A percentile compares a stretch with the other conserved stretches of the same genome.
Evolutionary conservation across 129 eudicot species (phyloP).

Genomic region (Dittrichia graveolens): DNA sequence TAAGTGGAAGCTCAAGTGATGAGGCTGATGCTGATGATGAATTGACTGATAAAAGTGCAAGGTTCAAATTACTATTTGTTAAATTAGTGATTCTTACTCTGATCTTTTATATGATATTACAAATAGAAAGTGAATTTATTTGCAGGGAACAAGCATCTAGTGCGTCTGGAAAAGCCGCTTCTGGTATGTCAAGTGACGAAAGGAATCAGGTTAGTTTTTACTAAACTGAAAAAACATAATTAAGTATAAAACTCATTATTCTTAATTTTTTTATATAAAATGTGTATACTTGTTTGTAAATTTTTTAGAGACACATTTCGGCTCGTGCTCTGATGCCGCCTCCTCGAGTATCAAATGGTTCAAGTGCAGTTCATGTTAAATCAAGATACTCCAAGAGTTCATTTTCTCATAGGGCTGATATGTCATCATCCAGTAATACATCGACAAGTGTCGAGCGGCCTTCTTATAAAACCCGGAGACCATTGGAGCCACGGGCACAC

Average conservation of each 20-base stretch:
- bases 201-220: slow-evolving; percentile 62
- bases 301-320: slow-evolving; percentile 60
- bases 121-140: background rate
- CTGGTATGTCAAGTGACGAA: slow-evolving; percentile 94
- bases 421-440: slow-evolving; percentile 59
- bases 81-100: background rate
- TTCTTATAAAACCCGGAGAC: slow-evolving; percentile 47
- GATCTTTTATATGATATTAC: background rate
- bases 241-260: background rate
- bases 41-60: slow-evolving; percentile 87
- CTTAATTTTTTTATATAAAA: background rate
- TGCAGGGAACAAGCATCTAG: slow-evolving; percentile 96
- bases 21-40: slow-evolving; percentile 98
- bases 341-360: slow-evolving; percentile 61
- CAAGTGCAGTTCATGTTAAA: slow-evolving; percentile 34
- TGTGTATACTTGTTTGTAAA: background rate
- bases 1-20: slow-evolving; percentile 84
- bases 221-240: background rate
- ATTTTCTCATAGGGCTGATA: slow-evolving; percentile 39
- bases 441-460: slow-evolving; percentile 47
- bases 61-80: slow-evolving; percentile 40
- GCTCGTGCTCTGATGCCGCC: slow-evolving; percentile 94
- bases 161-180: slow-evolving; percentile 88
- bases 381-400: slow-evolving; percentile 44
- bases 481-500: slow-evolving; percentile 39